These are phyloP conservation scores for Fomitopsis palustris DNA, from an alignment of 1,284 basidiomycete species.

Conservation along the genomic window DNA sequence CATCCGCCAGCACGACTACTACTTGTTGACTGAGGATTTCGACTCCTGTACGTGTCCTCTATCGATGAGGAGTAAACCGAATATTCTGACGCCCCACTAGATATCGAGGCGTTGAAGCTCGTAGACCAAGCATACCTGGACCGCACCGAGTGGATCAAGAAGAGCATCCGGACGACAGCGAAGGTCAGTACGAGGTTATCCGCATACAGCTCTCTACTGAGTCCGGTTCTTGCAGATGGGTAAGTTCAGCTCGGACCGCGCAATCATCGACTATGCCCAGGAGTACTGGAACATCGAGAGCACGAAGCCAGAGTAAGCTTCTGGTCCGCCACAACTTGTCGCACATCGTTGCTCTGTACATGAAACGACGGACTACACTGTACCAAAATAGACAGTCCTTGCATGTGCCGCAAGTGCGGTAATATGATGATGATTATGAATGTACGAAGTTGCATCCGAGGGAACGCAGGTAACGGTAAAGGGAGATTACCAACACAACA, in stretches of 20 bases:
- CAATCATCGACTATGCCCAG: conserved; percentile 86
- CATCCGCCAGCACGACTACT: conserved; percentile 76
- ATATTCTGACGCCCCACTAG: conserved; percentile 31
- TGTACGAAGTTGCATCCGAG: background rate
- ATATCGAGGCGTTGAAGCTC: conserved; percentile 78
- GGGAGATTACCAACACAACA: conserved; percentile 2
- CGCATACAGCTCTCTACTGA: background rate
- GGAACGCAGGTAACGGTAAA: background rate
- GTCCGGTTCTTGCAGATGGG: conserved; percentile 63
- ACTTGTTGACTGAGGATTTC: conserved; percentile 86
- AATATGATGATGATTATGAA: conserved; percentile 1
- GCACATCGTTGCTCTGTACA: background rate
- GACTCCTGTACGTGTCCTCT: conserved; percentile 61
- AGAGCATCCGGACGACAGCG: conserved; percentile 81
- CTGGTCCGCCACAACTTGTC: background rate
- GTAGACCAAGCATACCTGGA: conserved; percentile 86
- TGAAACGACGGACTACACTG: background rate
- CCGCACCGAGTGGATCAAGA: conserved; percentile 84
- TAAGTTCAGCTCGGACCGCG: conserved; percentile 90
- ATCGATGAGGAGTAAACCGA: background rate
- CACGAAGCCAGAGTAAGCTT: conserved; percentile 18
- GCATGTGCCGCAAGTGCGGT: background rate
- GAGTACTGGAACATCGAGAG: conserved; percentile 37
- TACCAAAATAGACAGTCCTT: background rate
- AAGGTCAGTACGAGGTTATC: conserved; percentile 45